A percentile compares a stretch with the other conserved stretches of the same genome.
phyloP scores from a whole-genome alignment of 306 rosid species.

The Dicorynia guianensis region DNA sequence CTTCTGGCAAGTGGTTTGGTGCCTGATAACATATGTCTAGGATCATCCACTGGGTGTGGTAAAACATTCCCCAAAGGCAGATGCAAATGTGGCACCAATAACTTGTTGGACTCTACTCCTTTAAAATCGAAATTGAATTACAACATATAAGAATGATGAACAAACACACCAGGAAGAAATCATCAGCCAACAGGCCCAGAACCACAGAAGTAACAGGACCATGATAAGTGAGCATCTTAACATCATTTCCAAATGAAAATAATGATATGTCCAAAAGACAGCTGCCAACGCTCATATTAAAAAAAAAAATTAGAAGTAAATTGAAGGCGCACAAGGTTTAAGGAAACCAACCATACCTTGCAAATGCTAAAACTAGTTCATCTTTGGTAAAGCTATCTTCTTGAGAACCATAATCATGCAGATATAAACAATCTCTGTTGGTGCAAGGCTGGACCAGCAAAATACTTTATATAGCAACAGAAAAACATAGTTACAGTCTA shows the following conservation, averaged over 20 bases:
- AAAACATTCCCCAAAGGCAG: conserved; percentile 57
- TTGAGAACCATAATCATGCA: conserved; percentile 61
- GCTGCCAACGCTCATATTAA: not conserved
- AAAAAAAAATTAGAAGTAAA: conserved; percentile 9
- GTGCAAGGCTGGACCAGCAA: conserved; percentile 61
- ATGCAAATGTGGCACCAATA: conserved; percentile 62
- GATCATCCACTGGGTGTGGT: conserved; percentile 57
- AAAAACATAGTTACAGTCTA: not conserved
- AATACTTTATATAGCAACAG: conserved; percentile 24
- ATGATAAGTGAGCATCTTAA: conserved; percentile 13
- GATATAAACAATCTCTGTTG: conserved; percentile 60
- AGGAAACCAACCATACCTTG: conserved; percentile 49
- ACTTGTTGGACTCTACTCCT: conserved; percentile 64
- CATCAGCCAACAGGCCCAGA: conserved; percentile 19
- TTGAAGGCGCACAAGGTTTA: not conserved
- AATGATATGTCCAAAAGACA: conserved; percentile 11
- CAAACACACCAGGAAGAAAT: conserved; percentile 31
- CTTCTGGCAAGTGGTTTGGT: conserved; percentile 43
- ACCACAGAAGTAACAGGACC: conserved; percentile 26
- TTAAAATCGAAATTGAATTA: conserved; percentile 41
- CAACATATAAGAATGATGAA: not conserved
- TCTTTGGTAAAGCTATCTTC: conserved; percentile 67
- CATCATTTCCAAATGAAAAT: conserved; percentile 19
- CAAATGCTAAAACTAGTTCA: conserved; percentile 59
- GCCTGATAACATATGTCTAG: conserved; percentile 42